Conservation (phyloP, 306 rosid genomes). For the Cucumis melo region DNA sequence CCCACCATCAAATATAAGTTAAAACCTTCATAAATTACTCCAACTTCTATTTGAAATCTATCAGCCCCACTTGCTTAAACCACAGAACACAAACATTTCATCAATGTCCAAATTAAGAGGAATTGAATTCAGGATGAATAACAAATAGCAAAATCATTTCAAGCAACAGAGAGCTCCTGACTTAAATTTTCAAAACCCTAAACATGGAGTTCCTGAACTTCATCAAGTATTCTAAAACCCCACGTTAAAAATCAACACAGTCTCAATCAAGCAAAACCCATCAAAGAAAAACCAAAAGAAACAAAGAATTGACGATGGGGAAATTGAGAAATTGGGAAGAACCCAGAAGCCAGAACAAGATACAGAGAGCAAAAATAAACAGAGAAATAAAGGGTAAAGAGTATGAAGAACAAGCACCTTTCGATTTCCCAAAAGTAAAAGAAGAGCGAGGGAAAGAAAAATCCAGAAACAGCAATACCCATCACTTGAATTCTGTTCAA, state of each 20-base stretch:
- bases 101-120: not conserved
- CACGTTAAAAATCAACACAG: slow-evolving; percentile 1
- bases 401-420: slow-evolving; percentile 31
- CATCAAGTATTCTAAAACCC: not conserved
- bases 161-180: not conserved
- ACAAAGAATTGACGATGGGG: not conserved
- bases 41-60: not conserved
- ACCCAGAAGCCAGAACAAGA: not conserved
- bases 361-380: not conserved
- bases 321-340: not conserved
- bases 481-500: slow-evolving; percentile 15
- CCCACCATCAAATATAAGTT: slow-evolving; percentile 5
- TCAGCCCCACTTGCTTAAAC: not conserved
- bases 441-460: slow-evolving; percentile 20
- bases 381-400: not conserved
- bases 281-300: not conserved
- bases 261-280: not conserved
- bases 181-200: slow-evolving; percentile 6
- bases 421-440: slow-evolving; percentile 32
- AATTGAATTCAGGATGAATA: not conserved
- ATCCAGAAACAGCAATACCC: slow-evolving; percentile 27
- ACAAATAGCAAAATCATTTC: not conserved
- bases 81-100: not conserved
- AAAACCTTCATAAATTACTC: slow-evolving; percentile 12
- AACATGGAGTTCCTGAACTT: not conserved